Percentiles rank a stretch among this genome's conserved stretches.
Conservation (phyloP, 2,329 filamentous ascomycete species). For the Sarocladiaceae sp. region DNA sequence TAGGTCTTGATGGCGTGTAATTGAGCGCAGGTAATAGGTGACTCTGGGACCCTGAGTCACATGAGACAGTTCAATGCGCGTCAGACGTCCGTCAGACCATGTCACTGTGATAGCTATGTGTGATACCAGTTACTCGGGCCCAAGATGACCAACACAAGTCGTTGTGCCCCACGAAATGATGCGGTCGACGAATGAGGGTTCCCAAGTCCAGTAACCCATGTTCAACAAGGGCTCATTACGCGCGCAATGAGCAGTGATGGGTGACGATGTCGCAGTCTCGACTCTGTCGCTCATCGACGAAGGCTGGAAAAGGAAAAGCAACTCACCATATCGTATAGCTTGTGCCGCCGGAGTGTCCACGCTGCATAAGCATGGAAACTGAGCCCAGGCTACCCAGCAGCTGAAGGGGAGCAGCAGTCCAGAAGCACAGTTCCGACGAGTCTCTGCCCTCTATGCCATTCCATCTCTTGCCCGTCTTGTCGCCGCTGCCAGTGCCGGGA, state of each 20-base stretch:
- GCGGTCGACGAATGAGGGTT: too few species aligned
- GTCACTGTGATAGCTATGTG: not conserved
- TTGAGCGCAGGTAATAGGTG: too few species aligned
- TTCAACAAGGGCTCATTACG: too few species aligned
- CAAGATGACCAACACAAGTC: too few species aligned
- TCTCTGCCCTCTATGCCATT: slow-evolving; percentile 34
- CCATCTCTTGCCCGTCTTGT: slow-evolving; percentile 40
- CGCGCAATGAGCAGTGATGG: slow-evolving; percentile 10
- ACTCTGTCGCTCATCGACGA: not conserved
- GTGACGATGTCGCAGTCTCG: slow-evolving; percentile 4
- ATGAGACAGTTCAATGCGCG: slow-evolving; percentile 1
- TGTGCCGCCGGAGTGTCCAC: slow-evolving; percentile 42
- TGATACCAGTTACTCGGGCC: slow-evolving; percentile 1
- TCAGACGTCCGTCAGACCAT: not conserved
- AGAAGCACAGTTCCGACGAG: slow-evolving; percentile 43
- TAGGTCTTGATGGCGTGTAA: too few species aligned
- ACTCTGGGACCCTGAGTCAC: too few species aligned
- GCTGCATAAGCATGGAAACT: slow-evolving; percentile 36
- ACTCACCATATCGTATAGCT: slow-evolving; percentile 44
- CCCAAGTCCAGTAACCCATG: too few species aligned
- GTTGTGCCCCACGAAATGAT: not conserved
- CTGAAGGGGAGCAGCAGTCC: slow-evolving; percentile 39
- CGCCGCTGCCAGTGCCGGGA: slow-evolving; percentile 32
- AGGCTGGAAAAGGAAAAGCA: slow-evolving; percentile 1
- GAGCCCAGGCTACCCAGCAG: slow-evolving; percentile 32